Conservation (phyloP, 805 yeast species). For the Zygosaccharomyces bailii region DNA sequence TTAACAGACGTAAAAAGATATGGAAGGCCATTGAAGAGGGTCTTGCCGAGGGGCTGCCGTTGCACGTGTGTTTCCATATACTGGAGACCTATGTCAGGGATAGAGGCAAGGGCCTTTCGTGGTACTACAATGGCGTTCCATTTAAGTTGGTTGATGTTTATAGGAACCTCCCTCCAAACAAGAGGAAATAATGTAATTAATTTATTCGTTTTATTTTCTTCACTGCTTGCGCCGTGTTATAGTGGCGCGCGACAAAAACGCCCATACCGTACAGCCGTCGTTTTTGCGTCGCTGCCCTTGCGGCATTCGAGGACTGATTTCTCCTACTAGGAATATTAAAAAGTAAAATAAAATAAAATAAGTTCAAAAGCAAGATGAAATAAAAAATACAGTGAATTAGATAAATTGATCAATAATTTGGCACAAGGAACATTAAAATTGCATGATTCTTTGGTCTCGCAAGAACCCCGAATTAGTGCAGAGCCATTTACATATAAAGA, state of each 20-base stretch:
- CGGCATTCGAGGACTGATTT: constrained; percentile 1
- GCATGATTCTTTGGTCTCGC: not conserved
- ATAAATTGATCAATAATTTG: too few species aligned
- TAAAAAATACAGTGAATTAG: not conserved
- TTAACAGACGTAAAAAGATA: constrained; percentile 33
- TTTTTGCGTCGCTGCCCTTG: constrained; percentile 7
- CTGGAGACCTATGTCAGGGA: constrained; percentile 26
- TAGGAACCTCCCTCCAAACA: constrained; percentile 5
- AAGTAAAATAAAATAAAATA: constrained; percentile 1
- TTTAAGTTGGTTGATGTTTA: constrained; percentile 21
- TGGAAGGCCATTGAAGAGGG: constrained; percentile 34
- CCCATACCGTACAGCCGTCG: not conserved
- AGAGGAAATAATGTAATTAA: not conserved
- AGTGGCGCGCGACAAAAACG: constrained; percentile 5
- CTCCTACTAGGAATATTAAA: not conserved
- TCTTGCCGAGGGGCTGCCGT: constrained; percentile 22
- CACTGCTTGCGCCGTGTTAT: constrained; percentile 1
- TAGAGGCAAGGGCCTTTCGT: constrained; percentile 26
- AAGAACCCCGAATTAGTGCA: not conserved
- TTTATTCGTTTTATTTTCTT: not conserved
- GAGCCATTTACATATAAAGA: not conserved
- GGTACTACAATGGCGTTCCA: constrained; percentile 34
- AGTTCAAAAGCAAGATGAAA: not conserved
- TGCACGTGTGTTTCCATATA: constrained; percentile 24
- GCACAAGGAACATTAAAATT: not conserved